Percentiles rank a stretch among this genome's conserved stretches.
Conservation (phyloP, 2,329 filamentous ascomycete species). For the Calonectria henricotiae region DNA sequence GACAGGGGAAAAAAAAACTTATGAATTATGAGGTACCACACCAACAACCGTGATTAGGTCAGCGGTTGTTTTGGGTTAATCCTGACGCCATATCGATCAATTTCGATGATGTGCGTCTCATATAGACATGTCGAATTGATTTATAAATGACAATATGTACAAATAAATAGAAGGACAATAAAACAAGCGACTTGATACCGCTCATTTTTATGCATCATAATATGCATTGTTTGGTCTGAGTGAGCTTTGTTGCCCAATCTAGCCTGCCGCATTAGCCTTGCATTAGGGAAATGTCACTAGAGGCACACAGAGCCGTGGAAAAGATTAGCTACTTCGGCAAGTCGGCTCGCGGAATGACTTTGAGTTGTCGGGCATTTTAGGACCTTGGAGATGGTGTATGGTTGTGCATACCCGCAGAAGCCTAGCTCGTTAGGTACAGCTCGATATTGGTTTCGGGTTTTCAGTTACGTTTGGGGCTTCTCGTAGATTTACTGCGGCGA, state of each 20-base stretch:
- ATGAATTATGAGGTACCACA: neutral
- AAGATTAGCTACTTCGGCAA: conserved; percentile 12
- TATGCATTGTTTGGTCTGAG: neutral
- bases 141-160: neutral
- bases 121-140: neutral
- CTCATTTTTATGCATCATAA: neutral
- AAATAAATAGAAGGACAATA: neutral
- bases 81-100: neutral
- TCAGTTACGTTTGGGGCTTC: neutral
- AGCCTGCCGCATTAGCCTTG: conserved; percentile 5
- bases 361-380: conserved; percentile 6
- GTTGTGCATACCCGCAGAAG: conserved; percentile 4
- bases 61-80: neutral
- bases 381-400: neutral
- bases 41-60: neutral
- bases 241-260: neutral
- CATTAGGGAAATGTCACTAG: conserved; percentile 9
- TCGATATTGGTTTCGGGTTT: conserved; percentile 5
- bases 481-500: neutral
- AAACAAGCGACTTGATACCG: neutral
- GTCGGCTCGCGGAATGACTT: conserved; percentile 7
- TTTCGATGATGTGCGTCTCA: neutral
- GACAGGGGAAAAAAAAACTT: neutral
- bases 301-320: conserved; percentile 5
- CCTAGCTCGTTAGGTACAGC: neutral